A percentile compares a stretch with the other conserved stretches of the same genome.
These are phyloP conservation scores for Zygoascus hellenicus DNA, from an alignment of 1,139 yeast genomes.

Conservation along the genomic window DNA sequence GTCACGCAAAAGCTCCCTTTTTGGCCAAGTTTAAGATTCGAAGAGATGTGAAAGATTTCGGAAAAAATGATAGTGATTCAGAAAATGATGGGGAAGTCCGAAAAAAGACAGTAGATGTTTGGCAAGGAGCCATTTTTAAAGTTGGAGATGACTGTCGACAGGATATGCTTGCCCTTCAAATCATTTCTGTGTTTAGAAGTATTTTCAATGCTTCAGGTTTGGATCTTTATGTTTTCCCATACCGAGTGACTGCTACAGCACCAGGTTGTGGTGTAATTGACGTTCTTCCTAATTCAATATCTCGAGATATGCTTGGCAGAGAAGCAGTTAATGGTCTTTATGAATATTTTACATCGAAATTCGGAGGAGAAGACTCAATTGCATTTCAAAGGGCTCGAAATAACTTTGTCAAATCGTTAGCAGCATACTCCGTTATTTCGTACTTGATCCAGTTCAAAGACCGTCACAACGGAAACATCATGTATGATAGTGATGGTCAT, in stretches of 20 bases:
- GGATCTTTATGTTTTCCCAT: conserved; percentile 86
- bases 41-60: conserved; percentile 42
- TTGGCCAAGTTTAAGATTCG: conserved; percentile 90
- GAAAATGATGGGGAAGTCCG: conserved; percentile 9
- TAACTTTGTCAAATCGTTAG: conserved; percentile 87
- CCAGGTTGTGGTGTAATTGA: conserved; percentile 99
- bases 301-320: conserved; percentile 97
- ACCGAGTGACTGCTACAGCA: conserved; percentile 96
- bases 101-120: conserved; percentile 33
- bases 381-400: conserved; percentile 89
- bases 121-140: conserved; percentile 97
- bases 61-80: conserved; percentile 18
- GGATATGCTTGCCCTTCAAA: conserved; percentile 89
- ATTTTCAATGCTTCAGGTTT: conserved; percentile 86
- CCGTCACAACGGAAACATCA: conserved; percentile 97
- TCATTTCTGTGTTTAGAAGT: conserved; percentile 84
- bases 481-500: conserved; percentile 96
- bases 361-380: conserved; percentile 87
- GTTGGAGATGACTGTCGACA: conserved; percentile 99
- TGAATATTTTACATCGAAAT: conserved; percentile 86
- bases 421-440: conserved; percentile 93
- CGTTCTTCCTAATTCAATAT: conserved; percentile 88
- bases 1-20: conserved; percentile 98
- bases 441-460: conserved; percentile 92
- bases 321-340: conserved; percentile 97